These are phyloP conservation scores for Phyllosticta ampelicida DNA, from an alignment of 2,329 filamentous ascomycete genomes.

Conservation along the genomic window DNA sequence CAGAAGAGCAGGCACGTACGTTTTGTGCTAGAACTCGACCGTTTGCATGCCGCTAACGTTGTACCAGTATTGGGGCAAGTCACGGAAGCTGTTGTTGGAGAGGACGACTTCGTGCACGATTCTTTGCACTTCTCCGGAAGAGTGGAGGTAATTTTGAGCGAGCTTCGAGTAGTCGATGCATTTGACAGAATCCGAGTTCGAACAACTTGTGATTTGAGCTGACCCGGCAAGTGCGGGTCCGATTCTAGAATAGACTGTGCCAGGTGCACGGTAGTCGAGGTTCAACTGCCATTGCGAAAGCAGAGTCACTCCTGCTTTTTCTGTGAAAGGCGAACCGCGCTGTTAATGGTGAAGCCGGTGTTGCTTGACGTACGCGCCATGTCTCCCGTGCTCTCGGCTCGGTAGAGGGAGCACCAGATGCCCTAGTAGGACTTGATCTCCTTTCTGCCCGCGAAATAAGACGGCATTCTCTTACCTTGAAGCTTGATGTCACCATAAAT, in stretches of 20 bases:
- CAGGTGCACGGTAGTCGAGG: not conserved
- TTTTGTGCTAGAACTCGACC: too few relatives aligned
- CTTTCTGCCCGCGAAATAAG: not conserved
- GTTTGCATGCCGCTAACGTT: too few relatives aligned
- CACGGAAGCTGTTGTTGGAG: not conserved
- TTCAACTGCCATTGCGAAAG: conserved; percentile 1
- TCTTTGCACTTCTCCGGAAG: not conserved
- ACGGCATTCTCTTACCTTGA: not conserved
- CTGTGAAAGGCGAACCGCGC: too few relatives aligned
- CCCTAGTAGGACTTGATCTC: not conserved
- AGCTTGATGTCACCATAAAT: not conserved
- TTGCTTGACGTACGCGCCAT: too few relatives aligned
- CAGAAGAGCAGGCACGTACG: not conserved
- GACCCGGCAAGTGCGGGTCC: not conserved
- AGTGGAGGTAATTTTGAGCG: not conserved
- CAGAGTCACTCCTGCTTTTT: not conserved
- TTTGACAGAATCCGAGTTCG: too few relatives aligned
- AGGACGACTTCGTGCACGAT: not conserved
- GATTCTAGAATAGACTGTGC: not conserved
- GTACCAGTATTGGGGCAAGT: too few relatives aligned
- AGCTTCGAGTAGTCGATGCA: not conserved
- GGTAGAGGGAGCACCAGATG: not conserved
- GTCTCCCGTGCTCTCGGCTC: not conserved
- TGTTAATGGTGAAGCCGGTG: too few relatives aligned
- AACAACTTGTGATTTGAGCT: not conserved